These are phyloP conservation scores for Smallanthus sonchifolius DNA, from an alignment of 129 eudicot genomes.

Conservation along the genomic window DNA sequence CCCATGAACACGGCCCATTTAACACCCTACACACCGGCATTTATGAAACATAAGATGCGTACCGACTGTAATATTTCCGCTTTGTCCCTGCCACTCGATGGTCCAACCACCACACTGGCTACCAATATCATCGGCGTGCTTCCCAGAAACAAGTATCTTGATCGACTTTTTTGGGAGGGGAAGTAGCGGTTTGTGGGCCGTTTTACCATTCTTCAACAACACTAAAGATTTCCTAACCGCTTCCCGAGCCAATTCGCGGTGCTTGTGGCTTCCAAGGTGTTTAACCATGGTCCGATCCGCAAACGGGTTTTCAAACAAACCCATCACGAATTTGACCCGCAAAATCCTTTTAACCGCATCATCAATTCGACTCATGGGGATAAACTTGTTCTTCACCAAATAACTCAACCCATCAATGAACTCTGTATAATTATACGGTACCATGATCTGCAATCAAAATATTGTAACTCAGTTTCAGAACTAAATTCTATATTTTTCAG, in stretches of 20 bases:
- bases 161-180: conserved; percentile 69
- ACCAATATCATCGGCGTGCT: conserved; percentile 68
- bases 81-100: conserved; percentile 74
- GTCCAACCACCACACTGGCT: conserved; percentile 97
- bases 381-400: conserved; percentile 48
- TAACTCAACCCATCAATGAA: conserved; percentile 55
- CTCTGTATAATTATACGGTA: conserved; percentile 62
- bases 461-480: neutral
- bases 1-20: neutral
- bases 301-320: conserved; percentile 72
- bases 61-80: conserved; percentile 71
- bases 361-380: conserved; percentile 68
- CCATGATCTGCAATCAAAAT: conserved; percentile 59
- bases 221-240: conserved; percentile 93
- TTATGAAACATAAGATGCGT: neutral
- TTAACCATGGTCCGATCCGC: conserved; percentile 63
- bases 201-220: conserved; percentile 70
- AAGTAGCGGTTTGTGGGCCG: conserved; percentile 37
- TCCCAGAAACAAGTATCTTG: conserved; percentile 72
- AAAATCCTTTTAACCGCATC: conserved; percentile 77
- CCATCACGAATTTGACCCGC: conserved; percentile 78
- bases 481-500: neutral
- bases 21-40: too few relatives aligned
- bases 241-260: conserved; percentile 74
- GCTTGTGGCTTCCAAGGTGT: conserved; percentile 54